Conservation (phyloP, 345 rosid genomes). For the Syzygium jambos region DNA sequence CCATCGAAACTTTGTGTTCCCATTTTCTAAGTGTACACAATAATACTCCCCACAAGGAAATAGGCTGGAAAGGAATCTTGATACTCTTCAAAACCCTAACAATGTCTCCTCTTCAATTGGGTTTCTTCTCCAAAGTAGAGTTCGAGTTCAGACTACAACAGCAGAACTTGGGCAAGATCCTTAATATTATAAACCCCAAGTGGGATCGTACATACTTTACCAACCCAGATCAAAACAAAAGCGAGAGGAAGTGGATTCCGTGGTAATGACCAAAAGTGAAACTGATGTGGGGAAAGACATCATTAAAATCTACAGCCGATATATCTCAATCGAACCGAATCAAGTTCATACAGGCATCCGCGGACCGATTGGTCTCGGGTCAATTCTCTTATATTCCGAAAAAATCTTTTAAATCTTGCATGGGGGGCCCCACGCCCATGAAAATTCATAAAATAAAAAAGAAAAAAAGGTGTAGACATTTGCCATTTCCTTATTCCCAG, state of each 20-base stretch:
- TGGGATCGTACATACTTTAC: background rate
- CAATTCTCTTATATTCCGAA: slow-evolving; percentile 6
- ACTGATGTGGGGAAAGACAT: background rate
- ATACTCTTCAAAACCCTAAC: background rate
- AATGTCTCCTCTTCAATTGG: background rate
- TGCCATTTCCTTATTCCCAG: background rate
- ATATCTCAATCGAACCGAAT: background rate
- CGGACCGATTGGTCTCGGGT: background rate
- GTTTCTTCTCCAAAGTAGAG: background rate
- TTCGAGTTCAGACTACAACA: background rate
- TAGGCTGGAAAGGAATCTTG: background rate
- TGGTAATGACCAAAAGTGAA: background rate
- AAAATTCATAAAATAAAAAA: background rate
- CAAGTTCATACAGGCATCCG: background rate
- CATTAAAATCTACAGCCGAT: rapidly evolving
- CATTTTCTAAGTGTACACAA: background rate
- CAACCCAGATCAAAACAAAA: too few species aligned
- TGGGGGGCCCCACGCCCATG: background rate
- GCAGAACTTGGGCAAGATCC: background rate
- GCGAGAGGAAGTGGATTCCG: too few species aligned
- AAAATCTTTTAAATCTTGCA: background rate
- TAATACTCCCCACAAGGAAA: background rate
- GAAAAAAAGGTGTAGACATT: background rate
- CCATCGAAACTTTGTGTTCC: too few species aligned
- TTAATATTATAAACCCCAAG: background rate